These are phyloP conservation scores for Eragrostis nindensis DNA, from an alignment of 176 grass and related monocot species.

Conservation along the genomic window DNA sequence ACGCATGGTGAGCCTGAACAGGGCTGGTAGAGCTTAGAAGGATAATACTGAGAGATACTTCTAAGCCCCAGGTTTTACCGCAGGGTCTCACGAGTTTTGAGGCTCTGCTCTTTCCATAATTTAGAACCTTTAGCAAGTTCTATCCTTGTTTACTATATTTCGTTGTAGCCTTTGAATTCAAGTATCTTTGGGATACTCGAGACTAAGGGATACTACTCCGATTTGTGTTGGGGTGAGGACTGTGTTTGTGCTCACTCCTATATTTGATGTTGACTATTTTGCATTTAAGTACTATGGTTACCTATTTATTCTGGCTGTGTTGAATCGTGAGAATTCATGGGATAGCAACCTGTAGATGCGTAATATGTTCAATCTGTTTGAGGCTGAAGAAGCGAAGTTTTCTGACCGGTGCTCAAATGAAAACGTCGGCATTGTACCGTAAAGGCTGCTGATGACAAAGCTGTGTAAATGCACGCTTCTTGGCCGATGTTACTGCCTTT, in stretches of 20 bases:
- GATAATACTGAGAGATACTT: conserved; percentile 2
- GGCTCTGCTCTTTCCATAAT: conserved; percentile 17
- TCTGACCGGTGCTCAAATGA: too few relatives aligned
- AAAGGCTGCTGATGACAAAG: too few relatives aligned
- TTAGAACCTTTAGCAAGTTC: not conserved
- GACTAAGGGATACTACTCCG: not conserved
- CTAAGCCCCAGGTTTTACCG: conserved; percentile 24
- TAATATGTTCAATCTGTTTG: too few relatives aligned
- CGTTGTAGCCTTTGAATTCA: conserved; percentile 13
- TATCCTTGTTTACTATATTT: conserved; percentile 27
- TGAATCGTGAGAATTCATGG: not conserved
- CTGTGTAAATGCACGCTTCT: too few relatives aligned
- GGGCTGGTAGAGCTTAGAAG: conserved; percentile 65
- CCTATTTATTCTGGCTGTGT: not conserved
- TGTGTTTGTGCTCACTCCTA: conserved; percentile 32
- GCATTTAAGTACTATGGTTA: not conserved
- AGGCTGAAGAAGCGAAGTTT: too few relatives aligned
- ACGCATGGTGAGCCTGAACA: conserved; percentile 88
- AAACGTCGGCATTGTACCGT: too few relatives aligned
- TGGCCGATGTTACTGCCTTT: too few relatives aligned
- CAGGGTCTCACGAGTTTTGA: conserved; percentile 29
- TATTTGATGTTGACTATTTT: conserved; percentile 38
- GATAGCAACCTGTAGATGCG: too few relatives aligned
- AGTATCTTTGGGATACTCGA: conserved; percentile 1
- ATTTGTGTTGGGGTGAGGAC: conserved; percentile 23